Percentiles rank a stretch among this genome's conserved stretches.
phyloP scores from a whole-genome alignment of 306 rosid genomes.

The Mimosa bimucronata region DNA sequence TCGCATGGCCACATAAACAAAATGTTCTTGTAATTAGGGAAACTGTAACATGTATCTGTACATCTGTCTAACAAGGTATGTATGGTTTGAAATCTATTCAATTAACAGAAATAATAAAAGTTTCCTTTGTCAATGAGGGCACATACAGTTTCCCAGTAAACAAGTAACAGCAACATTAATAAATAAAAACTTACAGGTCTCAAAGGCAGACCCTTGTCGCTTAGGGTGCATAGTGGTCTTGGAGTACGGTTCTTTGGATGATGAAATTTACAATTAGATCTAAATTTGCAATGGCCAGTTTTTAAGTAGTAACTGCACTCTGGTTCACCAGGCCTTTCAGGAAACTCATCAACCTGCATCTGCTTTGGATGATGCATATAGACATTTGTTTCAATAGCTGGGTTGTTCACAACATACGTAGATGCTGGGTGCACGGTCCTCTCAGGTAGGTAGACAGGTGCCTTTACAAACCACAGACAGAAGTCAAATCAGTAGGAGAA shows the following conservation, averaged over 20 bases:
- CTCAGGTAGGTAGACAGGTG: conserved; percentile 68
- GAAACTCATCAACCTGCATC: conserved; percentile 62
- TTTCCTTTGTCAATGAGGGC: background rate
- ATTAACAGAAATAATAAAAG: background rate
- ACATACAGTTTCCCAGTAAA: background rate
- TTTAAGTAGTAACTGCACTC: conserved; percentile 82
- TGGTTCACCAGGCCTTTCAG: conserved; percentile 95
- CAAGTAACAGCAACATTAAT: conserved; percentile 23
- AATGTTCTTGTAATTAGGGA: background rate
- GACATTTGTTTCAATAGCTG: conserved; percentile 56
- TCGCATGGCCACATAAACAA: background rate
- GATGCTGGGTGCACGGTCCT: conserved; percentile 68
- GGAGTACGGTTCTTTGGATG: conserved; percentile 76
- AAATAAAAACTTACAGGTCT: conserved; percentile 75
- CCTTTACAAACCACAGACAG: conserved; percentile 57
- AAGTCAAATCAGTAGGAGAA: conserved; percentile 27
- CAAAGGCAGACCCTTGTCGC: conserved; percentile 92
- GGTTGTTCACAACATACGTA: conserved; percentile 57
- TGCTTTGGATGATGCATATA: conserved; percentile 59
- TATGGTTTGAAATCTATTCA: background rate
- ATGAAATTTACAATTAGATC: conserved; percentile 83
- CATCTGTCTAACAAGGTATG: background rate
- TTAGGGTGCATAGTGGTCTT: conserved; percentile 57
- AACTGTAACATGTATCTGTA: background rate
- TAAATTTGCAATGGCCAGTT: conserved; percentile 90